phyloP scores from a whole-genome alignment of 2,329 filamentous ascomycete genomes.

The Sclerotinia spermophila region DNA sequence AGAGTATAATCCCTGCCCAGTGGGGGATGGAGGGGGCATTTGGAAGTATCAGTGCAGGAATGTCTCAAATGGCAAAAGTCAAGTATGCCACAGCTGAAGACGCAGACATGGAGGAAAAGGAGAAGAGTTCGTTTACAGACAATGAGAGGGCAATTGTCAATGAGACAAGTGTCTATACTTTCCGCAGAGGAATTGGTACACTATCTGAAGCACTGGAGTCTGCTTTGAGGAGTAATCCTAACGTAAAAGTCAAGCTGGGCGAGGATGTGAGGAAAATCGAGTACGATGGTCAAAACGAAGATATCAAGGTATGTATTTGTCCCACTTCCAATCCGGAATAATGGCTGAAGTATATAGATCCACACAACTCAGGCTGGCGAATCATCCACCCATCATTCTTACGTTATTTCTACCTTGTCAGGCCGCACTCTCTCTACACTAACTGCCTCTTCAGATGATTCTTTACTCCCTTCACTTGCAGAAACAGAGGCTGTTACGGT shows the following conservation, averaged over 20 bases:
- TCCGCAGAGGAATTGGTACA: slow-evolving; percentile 59
- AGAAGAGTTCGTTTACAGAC: background rate
- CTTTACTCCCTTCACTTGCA: slow-evolving; percentile 46
- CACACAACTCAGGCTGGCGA: slow-evolving; percentile 29
- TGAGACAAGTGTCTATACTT: slow-evolving; percentile 42
- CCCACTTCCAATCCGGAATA: background rate
- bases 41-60: slow-evolving; percentile 23
- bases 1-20: slow-evolving; percentile 47
- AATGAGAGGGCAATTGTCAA: slow-evolving; percentile 21
- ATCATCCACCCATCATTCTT: slow-evolving; percentile 43
- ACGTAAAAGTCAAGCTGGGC: slow-evolving; percentile 56
- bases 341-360: slow-evolving; percentile 31
- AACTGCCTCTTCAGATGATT: slow-evolving; percentile 15
- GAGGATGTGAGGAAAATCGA: slow-evolving; percentile 48
- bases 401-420: slow-evolving; percentile 61
- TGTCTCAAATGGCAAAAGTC: background rate
- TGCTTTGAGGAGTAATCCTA: slow-evolving; percentile 48
- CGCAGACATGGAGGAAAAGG: slow-evolving; percentile 2
- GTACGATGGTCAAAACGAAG: slow-evolving; percentile 39
- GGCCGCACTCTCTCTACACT: slow-evolving; percentile 27
- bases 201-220: slow-evolving; percentile 53
- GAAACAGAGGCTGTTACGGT: slow-evolving; percentile 69
- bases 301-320: slow-evolving; percentile 43
- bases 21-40: slow-evolving; percentile 28
- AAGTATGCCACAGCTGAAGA: background rate